Evolutionary conservation across 2,329 filamentous ascomycete species (phyloP).

Genomic region (Aspergillus calidoustus): DNA sequence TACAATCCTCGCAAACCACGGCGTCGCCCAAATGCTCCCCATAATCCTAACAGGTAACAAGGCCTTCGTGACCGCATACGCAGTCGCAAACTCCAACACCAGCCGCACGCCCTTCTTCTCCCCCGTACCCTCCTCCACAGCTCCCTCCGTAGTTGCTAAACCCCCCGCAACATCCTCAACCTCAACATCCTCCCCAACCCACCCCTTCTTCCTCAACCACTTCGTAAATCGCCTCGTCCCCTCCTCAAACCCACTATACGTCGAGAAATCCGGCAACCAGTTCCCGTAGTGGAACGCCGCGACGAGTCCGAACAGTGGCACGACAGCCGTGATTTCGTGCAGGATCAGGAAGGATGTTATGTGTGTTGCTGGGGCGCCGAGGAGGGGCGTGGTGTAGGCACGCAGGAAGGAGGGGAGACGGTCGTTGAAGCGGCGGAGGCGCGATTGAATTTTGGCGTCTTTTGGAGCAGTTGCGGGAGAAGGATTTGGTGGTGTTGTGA

Average conservation of each 20-base stretch:
- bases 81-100: constrained; percentile 75
- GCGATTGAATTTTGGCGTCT: constrained; percentile 35
- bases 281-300: constrained; percentile 78
- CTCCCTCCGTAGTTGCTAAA: constrained; percentile 21
- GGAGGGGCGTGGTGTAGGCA: constrained; percentile 70
- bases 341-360: constrained; percentile 84
- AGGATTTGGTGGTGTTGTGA: constrained; percentile 30
- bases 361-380: constrained; percentile 78
- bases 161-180: constrained; percentile 39
- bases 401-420: constrained; percentile 70
- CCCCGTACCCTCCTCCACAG: constrained; percentile 15
- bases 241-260: constrained; percentile 50
- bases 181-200: constrained; percentile 62
- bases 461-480: constrained; percentile 25
- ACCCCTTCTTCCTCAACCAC: constrained; percentile 79
- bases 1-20: constrained; percentile 80
- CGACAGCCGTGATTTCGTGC: constrained; percentile 87
- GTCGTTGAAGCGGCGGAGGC: constrained; percentile 42
- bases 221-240: constrained; percentile 75
- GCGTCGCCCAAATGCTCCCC: constrained; percentile 83
- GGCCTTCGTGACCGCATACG: constrained; percentile 88
- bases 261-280: constrained; percentile 66
- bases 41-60: constrained; percentile 77
- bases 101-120: constrained; percentile 55
- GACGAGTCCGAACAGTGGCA: constrained; percentile 77